Conservation (phyloP, 75 land plant genomes). For the Picea sitchensis region DNA sequence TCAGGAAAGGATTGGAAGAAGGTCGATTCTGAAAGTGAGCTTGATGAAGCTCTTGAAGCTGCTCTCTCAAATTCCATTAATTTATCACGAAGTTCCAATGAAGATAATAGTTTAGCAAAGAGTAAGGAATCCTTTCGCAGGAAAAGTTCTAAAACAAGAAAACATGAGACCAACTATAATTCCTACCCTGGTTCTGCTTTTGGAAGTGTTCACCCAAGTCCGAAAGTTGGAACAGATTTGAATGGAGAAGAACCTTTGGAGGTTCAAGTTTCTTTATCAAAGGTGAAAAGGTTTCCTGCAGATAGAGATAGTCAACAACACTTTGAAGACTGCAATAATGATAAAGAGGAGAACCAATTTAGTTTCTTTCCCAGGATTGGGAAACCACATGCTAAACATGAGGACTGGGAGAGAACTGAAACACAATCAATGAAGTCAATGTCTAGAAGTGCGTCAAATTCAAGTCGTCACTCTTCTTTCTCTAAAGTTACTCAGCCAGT, state of each 20-base stretch:
- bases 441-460: conserved; percentile 15
- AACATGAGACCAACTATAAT: background rate
- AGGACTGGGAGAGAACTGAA: background rate
- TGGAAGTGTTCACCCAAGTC: no score
- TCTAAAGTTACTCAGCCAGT: background rate
- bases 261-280: conserved; percentile 5
- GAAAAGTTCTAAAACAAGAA: background rate
- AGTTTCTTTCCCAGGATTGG: background rate
- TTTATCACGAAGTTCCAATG: background rate
- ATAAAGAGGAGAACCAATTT: background rate
- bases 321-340: background rate
- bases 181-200: background rate
- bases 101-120: background rate
- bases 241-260: conserved; percentile 2
- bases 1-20: background rate
- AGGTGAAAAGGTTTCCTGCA: background rate
- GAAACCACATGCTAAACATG: no score
- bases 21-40: background rate
- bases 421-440: conserved; percentile 8
- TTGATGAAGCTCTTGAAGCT: conserved; percentile 1
- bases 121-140: background rate
- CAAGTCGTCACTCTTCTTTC: background rate
- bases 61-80: background rate
- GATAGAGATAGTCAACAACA: background rate
- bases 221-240: no score